Percentiles rank a stretch among this genome's conserved stretches.
Conservation (phyloP, 257 asterid genomes). For the Schizonepeta tenuifolia region DNA sequence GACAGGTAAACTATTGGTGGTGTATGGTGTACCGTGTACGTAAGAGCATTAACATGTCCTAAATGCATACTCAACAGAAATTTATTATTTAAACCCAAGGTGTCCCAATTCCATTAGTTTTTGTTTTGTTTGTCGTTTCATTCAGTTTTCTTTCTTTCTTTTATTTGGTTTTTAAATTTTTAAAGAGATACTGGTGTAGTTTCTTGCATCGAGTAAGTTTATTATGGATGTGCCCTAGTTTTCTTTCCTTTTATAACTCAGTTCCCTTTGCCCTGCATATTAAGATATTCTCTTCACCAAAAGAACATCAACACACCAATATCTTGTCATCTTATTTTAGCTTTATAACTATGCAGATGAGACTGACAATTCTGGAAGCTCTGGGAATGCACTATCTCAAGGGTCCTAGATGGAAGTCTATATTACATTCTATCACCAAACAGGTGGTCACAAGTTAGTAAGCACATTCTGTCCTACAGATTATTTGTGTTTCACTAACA, state of each 20-base stretch:
- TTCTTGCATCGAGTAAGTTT: no score
- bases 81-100: no score
- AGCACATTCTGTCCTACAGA: slow-evolving; percentile 30
- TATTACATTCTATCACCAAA: slow-evolving; percentile 74
- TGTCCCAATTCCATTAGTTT: no score
- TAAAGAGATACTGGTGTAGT: no score
- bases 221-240: no score
- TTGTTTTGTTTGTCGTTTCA: no score
- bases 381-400: slow-evolving; percentile 55
- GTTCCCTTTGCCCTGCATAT: neutral
- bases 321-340: slow-evolving; percentile 13
- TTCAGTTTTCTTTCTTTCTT: no score
- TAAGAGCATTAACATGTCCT: no score
- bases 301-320: slow-evolving; percentile 23
- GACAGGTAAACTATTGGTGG: no score
- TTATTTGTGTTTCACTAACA: slow-evolving; percentile 23
- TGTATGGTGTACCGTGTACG: no score
- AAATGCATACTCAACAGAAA: no score
- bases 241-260: slow-evolving; percentile 1
- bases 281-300: neutral
- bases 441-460: slow-evolving; percentile 95
- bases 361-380: slow-evolving; percentile 49
- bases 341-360: slow-evolving; percentile 51
- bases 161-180: no score
- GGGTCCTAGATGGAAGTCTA: slow-evolving; percentile 85